These are phyloP conservation scores for Neurospora tetraspora DNA, from an alignment of 495 filamentous ascomycete genomes.

Conservation along the genomic window DNA sequence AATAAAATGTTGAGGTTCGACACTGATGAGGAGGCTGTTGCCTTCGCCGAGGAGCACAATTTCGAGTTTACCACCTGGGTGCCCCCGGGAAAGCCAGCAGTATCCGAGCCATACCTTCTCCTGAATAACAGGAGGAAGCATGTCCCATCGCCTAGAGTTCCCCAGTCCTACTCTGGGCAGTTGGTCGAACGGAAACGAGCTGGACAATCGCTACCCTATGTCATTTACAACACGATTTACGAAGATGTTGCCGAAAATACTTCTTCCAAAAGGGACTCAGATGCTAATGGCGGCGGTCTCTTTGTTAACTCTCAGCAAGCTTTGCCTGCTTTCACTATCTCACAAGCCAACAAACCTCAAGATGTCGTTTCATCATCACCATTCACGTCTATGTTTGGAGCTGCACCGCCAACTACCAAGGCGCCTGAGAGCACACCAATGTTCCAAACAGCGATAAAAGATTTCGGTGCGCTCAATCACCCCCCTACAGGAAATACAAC, in stretches of 20 bases:
- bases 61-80: conserved; percentile 43
- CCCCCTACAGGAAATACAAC: background rate
- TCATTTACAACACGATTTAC: conserved; percentile 38
- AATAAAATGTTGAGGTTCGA: conserved; percentile 64
- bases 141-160: conserved; percentile 28
- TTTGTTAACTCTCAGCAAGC: conserved; percentile 19
- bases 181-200: conserved; percentile 42
- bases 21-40: conserved; percentile 53
- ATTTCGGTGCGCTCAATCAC: background rate
- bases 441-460: background rate
- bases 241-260: conserved; percentile 13
- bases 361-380: background rate
- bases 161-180: conserved; percentile 31
- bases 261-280: background rate
- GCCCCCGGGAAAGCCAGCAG: conserved; percentile 23
- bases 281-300: conserved; percentile 9
- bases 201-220: conserved; percentile 26
- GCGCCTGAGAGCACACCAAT: background rate
- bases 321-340: background rate
- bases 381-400: background rate
- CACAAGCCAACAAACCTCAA: background rate
- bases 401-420: background rate
- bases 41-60: conserved; percentile 60
- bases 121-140: conserved; percentile 22
- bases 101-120: conserved; percentile 42